phyloP scores from a whole-genome alignment of 352 stramenopile species.

The Phytopythium aichiense region DNA sequence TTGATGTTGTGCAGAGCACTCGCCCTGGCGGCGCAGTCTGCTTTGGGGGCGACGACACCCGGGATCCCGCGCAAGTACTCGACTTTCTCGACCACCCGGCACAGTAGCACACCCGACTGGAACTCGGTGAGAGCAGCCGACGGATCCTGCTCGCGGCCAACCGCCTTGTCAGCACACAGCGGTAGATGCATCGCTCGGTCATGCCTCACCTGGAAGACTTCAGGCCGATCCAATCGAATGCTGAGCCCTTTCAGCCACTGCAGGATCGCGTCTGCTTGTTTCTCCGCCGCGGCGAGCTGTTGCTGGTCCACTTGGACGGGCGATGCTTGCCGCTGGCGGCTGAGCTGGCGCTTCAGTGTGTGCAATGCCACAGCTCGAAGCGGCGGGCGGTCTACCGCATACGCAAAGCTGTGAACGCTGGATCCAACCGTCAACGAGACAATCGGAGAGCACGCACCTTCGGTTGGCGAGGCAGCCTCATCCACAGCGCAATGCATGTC shows the following conservation, averaged over 20 bases:
- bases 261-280: constrained; percentile 18
- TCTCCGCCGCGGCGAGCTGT: neutral
- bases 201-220: constrained; percentile 30
- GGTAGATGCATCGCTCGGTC: too few relatives aligned
- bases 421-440: neutral
- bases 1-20: constrained; percentile 71
- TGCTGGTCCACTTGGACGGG: neutral
- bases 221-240: constrained; percentile 19
- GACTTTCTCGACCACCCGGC: constrained; percentile 59
- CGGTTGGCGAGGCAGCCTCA: neutral
- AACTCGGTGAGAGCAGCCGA: constrained; percentile 36
- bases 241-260: constrained; percentile 36
- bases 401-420: neutral
- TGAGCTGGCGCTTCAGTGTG: neutral
- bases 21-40: constrained; percentile 29
- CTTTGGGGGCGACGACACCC: constrained; percentile 12
- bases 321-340: neutral
- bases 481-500: neutral
- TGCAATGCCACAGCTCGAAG: neutral
- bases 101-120: constrained; percentile 55
- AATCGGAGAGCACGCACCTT: neutral
- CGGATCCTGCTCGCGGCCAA: constrained; percentile 18
- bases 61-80: constrained; percentile 64
- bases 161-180: neutral
- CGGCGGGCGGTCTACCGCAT: neutral